Evolutionary conservation across 371 early-diverging fungal genomes (phyloP).

Genomic region (Quaeritorhiza haematococci): DNA sequence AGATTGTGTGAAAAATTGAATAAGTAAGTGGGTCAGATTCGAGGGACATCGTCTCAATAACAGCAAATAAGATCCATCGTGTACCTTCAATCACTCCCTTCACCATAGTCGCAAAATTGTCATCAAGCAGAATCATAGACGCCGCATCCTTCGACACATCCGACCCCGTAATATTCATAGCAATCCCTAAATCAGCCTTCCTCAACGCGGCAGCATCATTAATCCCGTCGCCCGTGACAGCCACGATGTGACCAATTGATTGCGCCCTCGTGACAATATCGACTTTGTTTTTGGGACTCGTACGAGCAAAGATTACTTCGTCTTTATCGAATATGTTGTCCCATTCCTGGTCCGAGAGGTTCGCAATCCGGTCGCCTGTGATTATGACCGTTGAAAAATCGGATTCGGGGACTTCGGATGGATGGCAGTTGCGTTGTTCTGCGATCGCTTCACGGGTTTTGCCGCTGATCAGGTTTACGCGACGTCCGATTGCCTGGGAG

Average conservation of each 20-base stretch:
- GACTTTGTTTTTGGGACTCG: constrained; percentile 46
- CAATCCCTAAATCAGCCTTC: constrained; percentile 56
- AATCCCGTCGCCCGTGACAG: constrained; percentile 59
- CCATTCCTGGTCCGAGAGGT: constrained; percentile 40
- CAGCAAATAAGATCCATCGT: background rate
- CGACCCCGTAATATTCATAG: constrained; percentile 53
- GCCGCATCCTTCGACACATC: constrained; percentile 53
- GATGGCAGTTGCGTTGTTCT: background rate
- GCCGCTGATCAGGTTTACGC: constrained; percentile 14
- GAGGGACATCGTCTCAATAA: background rate
- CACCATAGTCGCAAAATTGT: constrained; percentile 47
- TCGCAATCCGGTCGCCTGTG: constrained; percentile 27
- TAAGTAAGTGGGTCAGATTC: background rate
- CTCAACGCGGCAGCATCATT: constrained; percentile 58
- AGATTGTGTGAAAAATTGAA: constrained; percentile 3
- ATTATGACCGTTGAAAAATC: constrained; percentile 34
- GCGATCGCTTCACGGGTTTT: constrained; percentile 8
- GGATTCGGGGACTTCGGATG: constrained; percentile 2
- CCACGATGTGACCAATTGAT: constrained; percentile 48
- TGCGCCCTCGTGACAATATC: constrained; percentile 47
- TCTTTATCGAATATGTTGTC: constrained; percentile 27
- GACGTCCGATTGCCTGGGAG: constrained; percentile 20
- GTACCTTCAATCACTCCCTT: constrained; percentile 44
- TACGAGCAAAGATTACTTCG: constrained; percentile 50
- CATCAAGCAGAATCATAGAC: constrained; percentile 52